Evolutionary conservation across 257 asterid genomes (phyloP).

Genomic region (Avicennia marina): DNA sequence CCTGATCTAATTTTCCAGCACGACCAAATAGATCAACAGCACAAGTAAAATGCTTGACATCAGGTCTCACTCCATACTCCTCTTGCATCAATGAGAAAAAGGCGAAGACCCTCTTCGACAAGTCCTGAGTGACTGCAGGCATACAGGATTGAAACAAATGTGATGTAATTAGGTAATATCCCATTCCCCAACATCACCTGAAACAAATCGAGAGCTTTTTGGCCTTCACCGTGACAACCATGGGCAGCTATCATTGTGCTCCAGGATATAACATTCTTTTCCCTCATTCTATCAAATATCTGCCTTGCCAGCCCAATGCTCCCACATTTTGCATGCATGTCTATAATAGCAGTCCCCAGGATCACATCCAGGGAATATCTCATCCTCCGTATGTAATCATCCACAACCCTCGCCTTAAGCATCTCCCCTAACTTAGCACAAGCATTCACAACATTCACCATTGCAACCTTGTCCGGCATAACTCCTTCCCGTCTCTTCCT

Average conservation of each 20-base stretch:
- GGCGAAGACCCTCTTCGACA: slow-evolving; percentile 43
- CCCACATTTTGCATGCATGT: slow-evolving; percentile 60
- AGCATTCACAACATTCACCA: slow-evolving; percentile 51
- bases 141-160: slow-evolving; percentile 42
- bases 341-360: slow-evolving; percentile 50
- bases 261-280: slow-evolving; percentile 45
- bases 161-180: slow-evolving; percentile 36
- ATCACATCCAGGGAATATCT: slow-evolving; percentile 31
- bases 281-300: slow-evolving; percentile 38
- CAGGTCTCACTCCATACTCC: slow-evolving; percentile 33
- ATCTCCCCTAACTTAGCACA: slow-evolving; percentile 51
- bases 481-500: slow-evolving; percentile 38
- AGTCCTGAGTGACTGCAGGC: slow-evolving; percentile 57
- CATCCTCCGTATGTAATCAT: slow-evolving; percentile 28
- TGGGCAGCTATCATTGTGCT: slow-evolving; percentile 61
- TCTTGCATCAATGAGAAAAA: slow-evolving; percentile 41
- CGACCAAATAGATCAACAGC: slow-evolving; percentile 54
- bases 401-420: slow-evolving; percentile 39
- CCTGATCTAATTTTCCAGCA: slow-evolving; percentile 40
- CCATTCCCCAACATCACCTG: slow-evolving; percentile 32
- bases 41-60: slow-evolving; percentile 50
- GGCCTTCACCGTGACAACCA: slow-evolving; percentile 56
- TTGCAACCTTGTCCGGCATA: slow-evolving; percentile 38
- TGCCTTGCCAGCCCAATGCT: slow-evolving; percentile 40
- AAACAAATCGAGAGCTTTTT: slow-evolving; percentile 46